Evolutionary conservation across 768 basidiomycete genomes (phyloP), one percentile per base, ranked within the genome.

Genomic region (Russula brevipes): DNA sequence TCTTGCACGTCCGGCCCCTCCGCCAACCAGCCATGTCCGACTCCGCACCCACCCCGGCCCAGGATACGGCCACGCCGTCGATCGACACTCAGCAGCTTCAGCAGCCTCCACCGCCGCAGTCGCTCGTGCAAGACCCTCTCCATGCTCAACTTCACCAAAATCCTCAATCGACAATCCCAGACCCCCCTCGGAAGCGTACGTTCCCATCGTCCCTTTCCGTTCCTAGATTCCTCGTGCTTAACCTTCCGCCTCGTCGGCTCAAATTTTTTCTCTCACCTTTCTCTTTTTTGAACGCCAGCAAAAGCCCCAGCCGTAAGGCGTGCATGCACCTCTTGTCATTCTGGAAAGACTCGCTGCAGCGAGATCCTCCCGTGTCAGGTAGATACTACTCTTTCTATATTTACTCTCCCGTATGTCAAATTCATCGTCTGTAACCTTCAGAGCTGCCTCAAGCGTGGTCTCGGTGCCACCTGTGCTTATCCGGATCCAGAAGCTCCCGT

Each of bases 321-420:
- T 66, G 89, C 89, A 1, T 91, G 89, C 67, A 81, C 85, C 44
- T 86, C 89, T 14, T 91, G 89, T 74, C 89, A 91, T 73, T 78
- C 87, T 55, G 89, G 89, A 56, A 91, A 91, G 76, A 91, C 89
- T 12, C 78, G 89, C 68, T 91, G 89, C 69, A 89, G 87, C 69
- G 89, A 91, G 75, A 84, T 84, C 39, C 79, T 91, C 19, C 89
- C 89, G 8, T 91, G 89, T 74, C 89, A 90, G 83, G 88, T 87
- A 66, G 11, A 74, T 68, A 33, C 14, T 24, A 24, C 24, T 24
- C 49, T 55, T 50, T 54, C 42, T 61, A 30, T 14, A 24, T 31
- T 19, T 19, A 33, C 51, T 39, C 70, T 65, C 12, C 57, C 47
- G 24, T 60, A 50, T 64, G 36, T 39, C 54, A 46, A 30, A 30